phyloP scores from a whole-genome alignment of 2,329 filamentous ascomycete species.

The Knoxdaviesia proteae region DNA sequence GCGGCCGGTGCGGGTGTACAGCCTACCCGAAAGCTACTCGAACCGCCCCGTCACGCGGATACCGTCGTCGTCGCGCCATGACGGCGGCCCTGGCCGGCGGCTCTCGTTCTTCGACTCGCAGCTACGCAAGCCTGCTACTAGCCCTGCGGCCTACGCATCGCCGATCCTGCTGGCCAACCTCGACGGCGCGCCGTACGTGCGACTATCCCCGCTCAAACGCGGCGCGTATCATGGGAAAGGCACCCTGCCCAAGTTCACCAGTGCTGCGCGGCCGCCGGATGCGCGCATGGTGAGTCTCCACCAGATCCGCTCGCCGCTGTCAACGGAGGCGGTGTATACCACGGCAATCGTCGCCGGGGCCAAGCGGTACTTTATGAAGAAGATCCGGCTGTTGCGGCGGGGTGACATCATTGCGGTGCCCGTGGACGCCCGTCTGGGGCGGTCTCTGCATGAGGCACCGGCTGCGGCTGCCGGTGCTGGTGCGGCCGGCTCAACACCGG shows the following conservation, averaged over 20 bases:
- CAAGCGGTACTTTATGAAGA: slow-evolving; percentile 73
- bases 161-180: slow-evolving; percentile 77
- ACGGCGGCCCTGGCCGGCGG: slow-evolving; percentile 17
- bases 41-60: slow-evolving; percentile 40
- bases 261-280: slow-evolving; percentile 33
- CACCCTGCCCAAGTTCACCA: slow-evolving; percentile 33
- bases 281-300: slow-evolving; percentile 65
- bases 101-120: slow-evolving; percentile 49
- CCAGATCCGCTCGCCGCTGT: slow-evolving; percentile 74
- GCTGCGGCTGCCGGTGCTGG: slow-evolving; percentile 15
- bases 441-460: slow-evolving; percentile 56
- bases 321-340: slow-evolving; percentile 68
- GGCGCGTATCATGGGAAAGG: slow-evolving; percentile 25
- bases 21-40: slow-evolving; percentile 57
- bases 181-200: slow-evolving; percentile 56
- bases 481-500: no score
- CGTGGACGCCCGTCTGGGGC: slow-evolving; percentile 68
- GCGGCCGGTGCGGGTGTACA: slow-evolving; percentile 76
- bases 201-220: slow-evolving; percentile 49
- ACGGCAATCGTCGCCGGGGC: slow-evolving; percentile 69
- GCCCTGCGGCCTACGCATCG: slow-evolving; percentile 52
- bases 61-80: slow-evolving; percentile 28
- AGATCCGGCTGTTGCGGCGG: slow-evolving; percentile 60
- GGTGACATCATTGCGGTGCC: slow-evolving; percentile 80
- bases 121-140: slow-evolving; percentile 31